Evolutionary conservation across 1,284 basidiomycete genomes (phyloP).

Genomic region (Marasmius tenuissimus): DNA sequence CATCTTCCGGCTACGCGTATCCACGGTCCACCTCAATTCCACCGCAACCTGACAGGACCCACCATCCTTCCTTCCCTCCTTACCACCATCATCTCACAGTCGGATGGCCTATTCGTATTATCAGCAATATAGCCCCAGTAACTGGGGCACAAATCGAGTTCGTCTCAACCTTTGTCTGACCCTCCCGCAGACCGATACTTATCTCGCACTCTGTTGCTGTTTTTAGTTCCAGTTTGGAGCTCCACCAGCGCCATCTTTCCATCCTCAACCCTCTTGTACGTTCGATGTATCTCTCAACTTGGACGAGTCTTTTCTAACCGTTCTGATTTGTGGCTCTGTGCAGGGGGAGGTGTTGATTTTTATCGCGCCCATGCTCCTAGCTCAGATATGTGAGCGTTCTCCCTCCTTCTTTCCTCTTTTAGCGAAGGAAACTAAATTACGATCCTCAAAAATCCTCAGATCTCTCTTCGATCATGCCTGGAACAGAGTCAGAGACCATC

Average conservation of each 20-base stretch:
- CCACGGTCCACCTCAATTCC: too few relatives aligned
- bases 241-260: conserved; percentile 55
- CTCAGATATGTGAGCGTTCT: conserved; percentile 52
- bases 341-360: conserved; percentile 58
- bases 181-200: not conserved
- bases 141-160: conserved; percentile 53
- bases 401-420: conserved; percentile 15
- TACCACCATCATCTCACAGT: conserved; percentile 3
- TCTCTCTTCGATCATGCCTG: conserved; percentile 58
- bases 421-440: conserved; percentile 8
- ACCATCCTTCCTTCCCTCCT: not conserved
- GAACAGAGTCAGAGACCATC: conserved; percentile 46
- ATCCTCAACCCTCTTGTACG: conserved; percentile 58
- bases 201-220: conserved; percentile 11
- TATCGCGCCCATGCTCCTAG: conserved; percentile 58
- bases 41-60: not conserved
- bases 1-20: too few relatives aligned
- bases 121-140: conserved; percentile 37
- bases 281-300: conserved; percentile 14
- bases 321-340: conserved; percentile 4
- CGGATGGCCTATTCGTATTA: conserved; percentile 36
- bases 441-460: conserved; percentile 28
- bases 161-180: conserved; percentile 8
- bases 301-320: conserved; percentile 17
- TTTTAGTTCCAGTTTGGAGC: conserved; percentile 49